Conservation (phyloP, 2,329 filamentous ascomycete genomes). For the Colletotrichum sidae region DNA sequence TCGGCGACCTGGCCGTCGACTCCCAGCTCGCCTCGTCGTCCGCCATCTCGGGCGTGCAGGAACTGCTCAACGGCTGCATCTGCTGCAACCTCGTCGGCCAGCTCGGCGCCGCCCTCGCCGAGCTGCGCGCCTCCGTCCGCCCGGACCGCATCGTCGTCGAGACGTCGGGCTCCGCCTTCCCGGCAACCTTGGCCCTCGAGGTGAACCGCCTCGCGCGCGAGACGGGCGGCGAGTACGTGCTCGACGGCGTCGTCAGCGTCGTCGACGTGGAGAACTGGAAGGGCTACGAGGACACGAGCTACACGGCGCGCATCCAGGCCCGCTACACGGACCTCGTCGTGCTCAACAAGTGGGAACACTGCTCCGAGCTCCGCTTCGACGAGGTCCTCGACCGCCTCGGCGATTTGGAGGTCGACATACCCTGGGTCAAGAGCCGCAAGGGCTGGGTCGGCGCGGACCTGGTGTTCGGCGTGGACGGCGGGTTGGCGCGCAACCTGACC, state of each 20-base stretch:
- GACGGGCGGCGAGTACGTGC: constrained; percentile 73
- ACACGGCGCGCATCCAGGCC: constrained; percentile 89
- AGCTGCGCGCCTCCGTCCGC: constrained; percentile 68
- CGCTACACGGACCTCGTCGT: constrained; percentile 91
- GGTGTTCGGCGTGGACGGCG: constrained; percentile 88
- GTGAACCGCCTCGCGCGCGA: constrained; percentile 83
- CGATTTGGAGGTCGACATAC: constrained; percentile 82
- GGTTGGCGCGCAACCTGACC: constrained; percentile 70
- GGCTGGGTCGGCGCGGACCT: constrained; percentile 83
- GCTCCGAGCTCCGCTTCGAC: constrained; percentile 80
- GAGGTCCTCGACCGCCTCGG: constrained; percentile 82
- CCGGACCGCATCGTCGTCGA: constrained; percentile 95
- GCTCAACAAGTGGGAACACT: constrained; percentile 91
- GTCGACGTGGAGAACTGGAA: constrained; percentile 96
- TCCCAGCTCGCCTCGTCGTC: constrained; percentile 87
- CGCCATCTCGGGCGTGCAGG: constrained; percentile 88
- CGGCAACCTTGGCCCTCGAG: constrained; percentile 90
- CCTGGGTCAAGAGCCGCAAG: constrained; percentile 86
- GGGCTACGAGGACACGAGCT: constrained; percentile 91
- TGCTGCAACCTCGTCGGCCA: constrained; percentile 98
- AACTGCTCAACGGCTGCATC: constrained; percentile 96
- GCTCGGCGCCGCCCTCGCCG: constrained; percentile 81
- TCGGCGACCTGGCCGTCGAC: constrained; percentile 93
- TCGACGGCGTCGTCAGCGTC: constrained; percentile 90
- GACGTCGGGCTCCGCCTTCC: constrained; percentile 89